A percentile compares a stretch with the other conserved stretches of the same genome.
Evolutionary conservation across 768 basidiomycete species (phyloP).

Genomic region (Lactarius indigo): DNA sequence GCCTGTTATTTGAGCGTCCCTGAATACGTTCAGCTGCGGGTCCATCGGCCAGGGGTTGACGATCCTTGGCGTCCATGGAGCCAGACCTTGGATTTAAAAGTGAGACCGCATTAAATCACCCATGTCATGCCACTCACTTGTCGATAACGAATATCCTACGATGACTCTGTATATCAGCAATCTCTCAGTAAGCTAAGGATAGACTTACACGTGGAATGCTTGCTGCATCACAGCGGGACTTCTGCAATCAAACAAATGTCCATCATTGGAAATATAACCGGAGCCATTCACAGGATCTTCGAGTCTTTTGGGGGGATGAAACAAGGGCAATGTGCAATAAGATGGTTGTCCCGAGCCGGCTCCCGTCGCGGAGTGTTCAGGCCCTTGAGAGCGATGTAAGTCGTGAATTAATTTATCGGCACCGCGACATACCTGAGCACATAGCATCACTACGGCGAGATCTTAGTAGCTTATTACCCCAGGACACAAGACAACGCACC

Average conservation of each 20-base stretch:
- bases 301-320: constrained; percentile 41
- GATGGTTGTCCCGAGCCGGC: constrained; percentile 42
- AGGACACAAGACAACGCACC: constrained; percentile 35
- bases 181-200: background rate
- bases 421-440: constrained; percentile 41
- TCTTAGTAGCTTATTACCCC: background rate
- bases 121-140: constrained; percentile 30
- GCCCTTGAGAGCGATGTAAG: constrained; percentile 34
- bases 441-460: constrained; percentile 41
- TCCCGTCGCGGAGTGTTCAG: constrained; percentile 42
- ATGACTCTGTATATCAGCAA: background rate
- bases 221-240: constrained; percentile 51
- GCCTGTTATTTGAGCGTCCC: constrained; percentile 40
- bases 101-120: background rate
- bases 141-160: constrained; percentile 52
- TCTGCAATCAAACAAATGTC: constrained; percentile 50
- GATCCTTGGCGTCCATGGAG: constrained; percentile 46
- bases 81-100: constrained; percentile 38
- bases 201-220: constrained; percentile 57
- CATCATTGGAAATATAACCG: constrained; percentile 53
- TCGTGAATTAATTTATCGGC: background rate
- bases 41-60: constrained; percentile 42
- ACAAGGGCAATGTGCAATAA: constrained; percentile 50
- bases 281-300: constrained; percentile 31
- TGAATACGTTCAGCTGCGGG: constrained; percentile 39